These are phyloP conservation scores for Tuber aestivum DNA, from an alignment of 495 filamentous ascomycete species.

Conservation along the genomic window DNA sequence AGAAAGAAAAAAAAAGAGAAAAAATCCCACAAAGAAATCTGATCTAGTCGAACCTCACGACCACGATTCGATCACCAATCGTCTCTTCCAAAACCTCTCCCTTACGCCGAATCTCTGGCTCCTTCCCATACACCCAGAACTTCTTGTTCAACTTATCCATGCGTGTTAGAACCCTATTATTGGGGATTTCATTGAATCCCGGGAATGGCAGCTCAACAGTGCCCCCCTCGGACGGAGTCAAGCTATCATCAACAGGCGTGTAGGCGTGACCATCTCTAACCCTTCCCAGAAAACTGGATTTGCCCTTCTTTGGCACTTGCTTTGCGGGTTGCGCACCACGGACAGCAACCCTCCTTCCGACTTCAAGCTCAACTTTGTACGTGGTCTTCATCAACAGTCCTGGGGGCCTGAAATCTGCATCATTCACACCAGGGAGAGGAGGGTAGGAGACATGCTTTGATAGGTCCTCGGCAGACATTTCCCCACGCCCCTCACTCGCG, in stretches of 20 bases:
- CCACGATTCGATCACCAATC: slow-evolving; percentile 32
- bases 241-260: neutral
- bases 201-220: slow-evolving; percentile 23
- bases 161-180: slow-evolving; percentile 27
- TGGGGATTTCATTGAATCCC: slow-evolving; percentile 23
- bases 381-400: slow-evolving; percentile 26
- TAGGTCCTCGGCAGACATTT: neutral
- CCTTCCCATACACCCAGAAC: slow-evolving; percentile 39
- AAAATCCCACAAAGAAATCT: neutral
- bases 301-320: slow-evolving; percentile 17
- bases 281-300: slow-evolving; percentile 25
- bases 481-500: slow-evolving; percentile 12
- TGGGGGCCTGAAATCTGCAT: slow-evolving; percentile 32
- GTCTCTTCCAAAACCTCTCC: slow-evolving; percentile 17
- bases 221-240: slow-evolving; percentile 1
- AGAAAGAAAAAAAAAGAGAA: too few relatives aligned
- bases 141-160: slow-evolving; percentile 34
- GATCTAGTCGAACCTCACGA: slow-evolving; percentile 32
- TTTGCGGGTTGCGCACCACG: slow-evolving; percentile 12
- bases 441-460: slow-evolving; percentile 21
- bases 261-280: slow-evolving; percentile 11
- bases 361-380: slow-evolving; percentile 25
- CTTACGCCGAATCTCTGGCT: slow-evolving; percentile 26
- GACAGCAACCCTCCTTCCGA: slow-evolving; percentile 25
- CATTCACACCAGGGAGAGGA: slow-evolving; percentile 30